Evolutionary conservation across 2,329 filamentous ascomycete species (phyloP), one percentile per base, ranked within the genome.

Genomic region (Dothidotthia symphoricarpi): DNA sequence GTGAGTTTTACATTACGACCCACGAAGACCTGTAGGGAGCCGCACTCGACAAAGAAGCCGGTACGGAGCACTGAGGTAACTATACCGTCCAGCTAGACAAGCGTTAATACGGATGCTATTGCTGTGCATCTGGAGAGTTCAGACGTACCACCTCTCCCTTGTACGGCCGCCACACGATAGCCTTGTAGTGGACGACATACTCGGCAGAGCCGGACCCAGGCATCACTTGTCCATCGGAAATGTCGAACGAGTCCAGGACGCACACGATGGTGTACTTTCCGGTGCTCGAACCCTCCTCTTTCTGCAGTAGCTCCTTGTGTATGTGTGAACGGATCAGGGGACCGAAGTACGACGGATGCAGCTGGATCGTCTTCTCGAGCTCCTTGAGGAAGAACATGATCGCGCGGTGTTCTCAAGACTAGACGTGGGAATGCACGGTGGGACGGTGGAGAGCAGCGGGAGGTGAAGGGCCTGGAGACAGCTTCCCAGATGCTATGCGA

Each of bases 311-410:
- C 69, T 91, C 89, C 55, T 86, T 85, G 34, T 86, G 91, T 27
- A 98, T 86, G 57, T 95, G 83, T 55, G 94, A 86, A 58, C 91
- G 85, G 75, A 96, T 94, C 64, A 93, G 88, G 48, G 88, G 85
- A 41, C 90, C 90, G 66, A 98, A 97, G 73, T 94, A 98, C 10
- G 91, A 97, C 17, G 93, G 93, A 65, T 98, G 93, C 61, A 98
- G 80, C 55, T 88, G 90, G 60, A 97, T 90, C 63, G 88, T 85
- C 65, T 91, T 89, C 73, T 95, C 89, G 70, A 97, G 85, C 65
- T 95, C 91, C 71, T 95, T 88, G 51, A 98, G 86, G 75, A 98
- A 98, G 71, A 97, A 98, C 93, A 98, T 98, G 57, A 49, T 72
- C 35, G 40, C 36, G 43, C 31, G 36, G 43, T 22, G 42, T 36